Conservation (phyloP, 108 stramenopile species). For the Epithemia pelagica region DNA sequence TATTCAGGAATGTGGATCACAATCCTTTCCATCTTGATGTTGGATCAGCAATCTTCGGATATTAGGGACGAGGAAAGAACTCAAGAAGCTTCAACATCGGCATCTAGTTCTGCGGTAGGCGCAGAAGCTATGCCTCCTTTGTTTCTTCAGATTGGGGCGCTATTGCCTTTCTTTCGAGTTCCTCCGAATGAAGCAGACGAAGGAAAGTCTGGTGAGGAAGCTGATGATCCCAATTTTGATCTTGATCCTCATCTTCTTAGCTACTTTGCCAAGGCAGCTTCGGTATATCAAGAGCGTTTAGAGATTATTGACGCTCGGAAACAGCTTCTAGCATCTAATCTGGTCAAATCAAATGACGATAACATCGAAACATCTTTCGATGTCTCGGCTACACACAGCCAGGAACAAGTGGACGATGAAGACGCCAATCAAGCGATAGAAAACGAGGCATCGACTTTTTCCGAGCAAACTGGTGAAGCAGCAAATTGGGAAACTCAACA, state of each 20-base stretch:
- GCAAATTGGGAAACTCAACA: conserved; percentile 13
- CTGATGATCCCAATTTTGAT: conserved; percentile 19
- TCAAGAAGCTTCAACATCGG: not conserved
- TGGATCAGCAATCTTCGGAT: not conserved
- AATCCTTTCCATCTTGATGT: not conserved
- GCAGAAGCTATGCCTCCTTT: not conserved
- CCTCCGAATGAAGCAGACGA: not conserved
- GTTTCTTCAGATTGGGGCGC: not conserved
- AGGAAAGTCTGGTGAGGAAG: not conserved
- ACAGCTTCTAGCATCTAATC: not conserved
- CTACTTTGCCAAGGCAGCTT: conserved; percentile 63
- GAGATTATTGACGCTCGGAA: conserved; percentile 58
- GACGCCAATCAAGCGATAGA: conserved; percentile 1
- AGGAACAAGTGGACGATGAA: conserved; percentile 4
- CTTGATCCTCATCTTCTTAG: conserved; percentile 37
- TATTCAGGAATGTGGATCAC: not conserved
- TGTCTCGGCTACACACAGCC: not conserved
- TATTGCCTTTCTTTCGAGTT: not conserved
- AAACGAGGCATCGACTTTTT: not conserved
- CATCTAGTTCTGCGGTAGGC: not conserved
- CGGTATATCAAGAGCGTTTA: conserved; percentile 62
- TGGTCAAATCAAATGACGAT: not conserved
- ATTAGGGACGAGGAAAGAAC: not conserved
- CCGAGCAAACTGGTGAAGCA: conserved; percentile 5
- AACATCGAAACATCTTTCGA: not conserved